Evolutionary conservation across 2,329 filamentous ascomycete genomes (phyloP).

Genomic region (Xylariaceae sp.): DNA sequence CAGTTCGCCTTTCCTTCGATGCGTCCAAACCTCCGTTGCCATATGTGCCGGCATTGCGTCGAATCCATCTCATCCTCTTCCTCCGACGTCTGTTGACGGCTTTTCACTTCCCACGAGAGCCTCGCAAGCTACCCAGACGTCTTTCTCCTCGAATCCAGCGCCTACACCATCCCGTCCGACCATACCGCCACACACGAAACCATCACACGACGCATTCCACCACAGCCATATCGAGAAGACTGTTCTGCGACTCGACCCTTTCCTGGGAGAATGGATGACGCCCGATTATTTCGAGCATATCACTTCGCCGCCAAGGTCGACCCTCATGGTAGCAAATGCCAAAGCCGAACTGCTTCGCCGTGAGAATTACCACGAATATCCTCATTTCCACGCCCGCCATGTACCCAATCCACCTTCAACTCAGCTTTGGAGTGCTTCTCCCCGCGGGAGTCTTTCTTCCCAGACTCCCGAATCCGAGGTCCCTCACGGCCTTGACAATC

Average conservation of each 20-base stretch:
- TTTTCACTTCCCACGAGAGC: slow-evolving; percentile 29
- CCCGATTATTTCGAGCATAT: slow-evolving; percentile 94
- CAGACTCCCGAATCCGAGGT: slow-evolving; percentile 19
- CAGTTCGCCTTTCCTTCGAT: slow-evolving; percentile 90
- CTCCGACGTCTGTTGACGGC: slow-evolving; percentile 20
- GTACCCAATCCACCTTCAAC: slow-evolving; percentile 31
- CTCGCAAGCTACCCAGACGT: slow-evolving; percentile 26
- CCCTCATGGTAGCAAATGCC: slow-evolving; percentile 84
- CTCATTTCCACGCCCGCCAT: slow-evolving; percentile 41
- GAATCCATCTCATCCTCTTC: slow-evolving; percentile 47
- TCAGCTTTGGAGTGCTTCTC: slow-evolving; percentile 44
- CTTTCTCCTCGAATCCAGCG: slow-evolving; percentile 21
- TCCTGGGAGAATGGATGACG: slow-evolving; percentile 92
- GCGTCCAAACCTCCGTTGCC: slow-evolving; percentile 87
- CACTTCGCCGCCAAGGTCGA: slow-evolving; percentile 81
- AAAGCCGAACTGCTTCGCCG: slow-evolving; percentile 83
- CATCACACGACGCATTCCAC: slow-evolving; percentile 26
- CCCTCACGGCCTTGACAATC: slow-evolving; percentile 23
- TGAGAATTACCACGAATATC: slow-evolving; percentile 65
- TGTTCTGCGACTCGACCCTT: slow-evolving; percentile 82
- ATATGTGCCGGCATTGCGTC: slow-evolving; percentile 84
- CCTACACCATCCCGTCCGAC: slow-evolving; percentile 23
- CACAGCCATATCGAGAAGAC: slow-evolving; percentile 51
- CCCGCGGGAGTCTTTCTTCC: slow-evolving; percentile 24
- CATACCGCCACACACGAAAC: slow-evolving; percentile 21